These are phyloP conservation scores for Trypanosoma platydactyli DNA, from an alignment of 208 protist species.

Conservation along the genomic window DNA sequence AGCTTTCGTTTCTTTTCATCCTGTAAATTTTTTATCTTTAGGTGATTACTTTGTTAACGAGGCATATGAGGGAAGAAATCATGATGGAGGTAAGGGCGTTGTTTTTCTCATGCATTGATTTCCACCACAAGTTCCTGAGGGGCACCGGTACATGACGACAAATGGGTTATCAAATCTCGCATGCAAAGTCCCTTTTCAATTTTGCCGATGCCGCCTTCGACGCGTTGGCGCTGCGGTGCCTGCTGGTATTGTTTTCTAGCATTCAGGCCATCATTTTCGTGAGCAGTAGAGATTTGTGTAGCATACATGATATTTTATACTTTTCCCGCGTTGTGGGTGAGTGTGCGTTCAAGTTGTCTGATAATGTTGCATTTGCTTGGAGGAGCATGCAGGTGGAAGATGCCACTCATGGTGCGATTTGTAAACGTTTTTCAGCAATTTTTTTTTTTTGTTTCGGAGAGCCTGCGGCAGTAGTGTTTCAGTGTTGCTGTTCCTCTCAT, in stretches of 20 bases:
- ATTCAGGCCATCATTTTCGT: constrained; percentile 56
- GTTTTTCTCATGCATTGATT: constrained; percentile 62
- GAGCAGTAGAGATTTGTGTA: constrained; percentile 45
- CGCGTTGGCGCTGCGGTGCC: constrained; percentile 60
- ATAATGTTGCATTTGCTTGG: constrained; percentile 79
- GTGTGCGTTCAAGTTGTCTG: constrained; percentile 70
- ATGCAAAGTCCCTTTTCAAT: constrained; percentile 48
- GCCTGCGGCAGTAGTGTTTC: too few relatives aligned
- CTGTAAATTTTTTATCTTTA: not conserved
- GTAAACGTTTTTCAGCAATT: constrained; percentile 41
- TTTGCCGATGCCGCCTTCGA: constrained; percentile 63
- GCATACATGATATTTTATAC: constrained; percentile 57
- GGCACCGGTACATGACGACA: constrained; percentile 71
- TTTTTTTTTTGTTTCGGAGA: too few relatives aligned
- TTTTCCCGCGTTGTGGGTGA: constrained; percentile 70
- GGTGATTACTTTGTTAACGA: too few relatives aligned
- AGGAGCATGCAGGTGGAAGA: constrained; percentile 38
- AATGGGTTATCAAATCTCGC: constrained; percentile 39
- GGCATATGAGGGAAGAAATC: not conserved
- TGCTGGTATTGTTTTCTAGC: constrained; percentile 70
- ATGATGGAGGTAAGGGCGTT: constrained; percentile 39
- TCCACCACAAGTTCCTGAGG: constrained; percentile 81
- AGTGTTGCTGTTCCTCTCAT: too few relatives aligned
- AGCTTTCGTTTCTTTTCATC: not conserved
- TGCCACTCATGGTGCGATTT: constrained; percentile 31